These are phyloP conservation scores for Komagataella populi DNA, from an alignment of 805 yeast species.

Conservation along the genomic window DNA sequence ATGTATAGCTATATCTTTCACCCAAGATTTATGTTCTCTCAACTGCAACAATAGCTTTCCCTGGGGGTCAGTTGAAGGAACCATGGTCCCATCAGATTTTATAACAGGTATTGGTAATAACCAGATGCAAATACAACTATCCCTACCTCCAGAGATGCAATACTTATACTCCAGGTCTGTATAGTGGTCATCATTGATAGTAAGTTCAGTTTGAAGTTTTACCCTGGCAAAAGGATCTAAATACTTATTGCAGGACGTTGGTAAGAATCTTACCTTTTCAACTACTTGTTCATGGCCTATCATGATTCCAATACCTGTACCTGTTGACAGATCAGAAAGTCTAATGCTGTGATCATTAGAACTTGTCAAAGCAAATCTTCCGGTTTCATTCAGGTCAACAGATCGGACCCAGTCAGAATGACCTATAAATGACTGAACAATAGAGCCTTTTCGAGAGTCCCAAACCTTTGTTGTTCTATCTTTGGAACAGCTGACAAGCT, in stretches of 20 bases:
- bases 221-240: conserved; percentile 26
- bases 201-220: neutral
- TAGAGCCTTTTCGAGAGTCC: conserved; percentile 59
- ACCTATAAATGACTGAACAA: conserved; percentile 51
- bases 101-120: conserved; percentile 51
- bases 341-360: conserved; percentile 71
- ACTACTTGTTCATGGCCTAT: conserved; percentile 77
- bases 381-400: conserved; percentile 32
- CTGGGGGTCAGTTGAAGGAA: conserved; percentile 43
- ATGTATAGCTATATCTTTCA: conserved; percentile 53
- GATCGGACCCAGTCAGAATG: conserved; percentile 86
- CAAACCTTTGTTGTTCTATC: conserved; percentile 49
- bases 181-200: conserved; percentile 12
- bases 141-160: conserved; percentile 71
- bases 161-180: conserved; percentile 46
- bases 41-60: conserved; percentile 46
- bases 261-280: conserved; percentile 60
- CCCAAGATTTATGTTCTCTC: conserved; percentile 81
- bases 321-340: conserved; percentile 44
- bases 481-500: conserved; percentile 48
- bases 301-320: conserved; percentile 53
- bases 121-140: conserved; percentile 67
- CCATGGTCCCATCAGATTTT: conserved; percentile 36
- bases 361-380: conserved; percentile 53
- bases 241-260: conserved; percentile 29